A percentile compares a stretch with the other conserved stretches of the same genome.
Conservation (phyloP, 139 green algal species). For the Haematococcus lacustris region DNA sequence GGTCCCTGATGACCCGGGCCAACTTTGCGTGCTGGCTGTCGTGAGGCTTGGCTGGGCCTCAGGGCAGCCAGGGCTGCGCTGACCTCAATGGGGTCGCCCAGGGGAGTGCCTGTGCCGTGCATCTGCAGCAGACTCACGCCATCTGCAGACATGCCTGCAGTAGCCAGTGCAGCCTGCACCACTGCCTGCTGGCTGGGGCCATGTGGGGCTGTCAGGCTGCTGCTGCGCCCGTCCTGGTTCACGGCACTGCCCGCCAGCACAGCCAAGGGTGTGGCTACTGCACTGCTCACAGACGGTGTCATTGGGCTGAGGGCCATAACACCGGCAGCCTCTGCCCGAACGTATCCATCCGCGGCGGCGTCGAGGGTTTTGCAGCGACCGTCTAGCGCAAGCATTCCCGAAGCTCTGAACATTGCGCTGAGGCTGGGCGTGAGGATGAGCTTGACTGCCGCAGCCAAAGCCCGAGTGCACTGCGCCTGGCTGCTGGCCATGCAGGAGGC, state of each 20-base stretch:
- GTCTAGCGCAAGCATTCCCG: conserved; percentile 69
- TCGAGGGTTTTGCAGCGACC: conserved; percentile 82
- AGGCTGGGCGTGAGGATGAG: conserved; percentile 50
- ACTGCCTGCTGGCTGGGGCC: conserved; percentile 79
- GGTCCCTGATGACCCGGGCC: not conserved
- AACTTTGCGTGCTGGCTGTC: not conserved
- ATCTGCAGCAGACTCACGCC: conserved; percentile 46
- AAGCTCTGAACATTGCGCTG: conserved; percentile 52
- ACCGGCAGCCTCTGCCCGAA: conserved; percentile 57
- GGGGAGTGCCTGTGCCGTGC: conserved; percentile 71
- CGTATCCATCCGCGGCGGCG: conserved; percentile 71
- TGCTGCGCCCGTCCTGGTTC: conserved; percentile 84
- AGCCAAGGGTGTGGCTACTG: conserved; percentile 7
- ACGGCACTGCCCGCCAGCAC: conserved; percentile 53
- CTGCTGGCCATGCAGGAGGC: too few relatives aligned
- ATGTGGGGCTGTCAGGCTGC: conserved; percentile 78
- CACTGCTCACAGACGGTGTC: not conserved
- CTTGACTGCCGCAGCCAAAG: conserved; percentile 35
- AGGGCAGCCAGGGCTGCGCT: not conserved
- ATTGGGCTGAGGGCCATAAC: conserved; percentile 13
- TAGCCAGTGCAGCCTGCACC: conserved; percentile 44
- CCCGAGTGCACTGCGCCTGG: too few relatives aligned
- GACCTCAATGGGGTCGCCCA: conserved; percentile 76
- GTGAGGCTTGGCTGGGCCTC: not conserved
- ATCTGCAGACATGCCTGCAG: conserved; percentile 5